These are phyloP conservation scores for Rhodomyrtus tomentosa DNA, from an alignment of 345 rosid species.

Conservation along the genomic window DNA sequence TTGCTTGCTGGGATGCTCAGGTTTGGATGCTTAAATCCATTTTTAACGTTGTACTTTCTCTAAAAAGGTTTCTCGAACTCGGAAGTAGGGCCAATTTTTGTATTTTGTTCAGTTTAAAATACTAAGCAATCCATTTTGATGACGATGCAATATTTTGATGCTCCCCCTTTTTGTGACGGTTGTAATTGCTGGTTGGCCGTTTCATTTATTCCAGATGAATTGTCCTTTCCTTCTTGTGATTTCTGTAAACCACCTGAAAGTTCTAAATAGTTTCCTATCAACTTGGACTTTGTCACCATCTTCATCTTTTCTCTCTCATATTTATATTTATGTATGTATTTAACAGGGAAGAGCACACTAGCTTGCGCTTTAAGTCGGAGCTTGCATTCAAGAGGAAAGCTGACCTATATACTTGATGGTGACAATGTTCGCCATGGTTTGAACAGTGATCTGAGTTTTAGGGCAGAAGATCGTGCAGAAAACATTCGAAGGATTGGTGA, in stretches of 20 bases:
- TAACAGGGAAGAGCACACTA: constrained; percentile 74
- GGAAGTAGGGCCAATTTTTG: neutral
- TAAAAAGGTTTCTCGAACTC: neutral
- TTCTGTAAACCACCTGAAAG: neutral
- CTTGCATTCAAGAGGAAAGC: constrained; percentile 52
- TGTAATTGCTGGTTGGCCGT: neutral
- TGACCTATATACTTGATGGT: constrained; percentile 68
- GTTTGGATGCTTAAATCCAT: neutral
- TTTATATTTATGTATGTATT: neutral
- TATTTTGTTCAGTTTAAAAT: neutral
- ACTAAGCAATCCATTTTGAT: neutral
- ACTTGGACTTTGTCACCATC: neutral
- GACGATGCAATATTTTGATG: neutral
- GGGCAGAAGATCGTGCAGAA: constrained; percentile 61
- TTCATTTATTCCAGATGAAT: neutral
- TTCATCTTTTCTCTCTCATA: neutral
- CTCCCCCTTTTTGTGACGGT: neutral
- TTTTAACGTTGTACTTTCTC: neutral
- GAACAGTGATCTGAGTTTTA: constrained; percentile 57
- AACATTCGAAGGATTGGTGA: constrained; percentile 70
- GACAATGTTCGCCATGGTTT: constrained; percentile 80
- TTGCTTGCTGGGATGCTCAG: neutral
- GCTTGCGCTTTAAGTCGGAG: constrained; percentile 57
- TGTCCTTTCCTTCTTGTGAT: neutral
- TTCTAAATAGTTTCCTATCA: neutral